Base-by-base conservation (phyloP, 441 rosid genomes). In the Erodium trifolium region DNA sequence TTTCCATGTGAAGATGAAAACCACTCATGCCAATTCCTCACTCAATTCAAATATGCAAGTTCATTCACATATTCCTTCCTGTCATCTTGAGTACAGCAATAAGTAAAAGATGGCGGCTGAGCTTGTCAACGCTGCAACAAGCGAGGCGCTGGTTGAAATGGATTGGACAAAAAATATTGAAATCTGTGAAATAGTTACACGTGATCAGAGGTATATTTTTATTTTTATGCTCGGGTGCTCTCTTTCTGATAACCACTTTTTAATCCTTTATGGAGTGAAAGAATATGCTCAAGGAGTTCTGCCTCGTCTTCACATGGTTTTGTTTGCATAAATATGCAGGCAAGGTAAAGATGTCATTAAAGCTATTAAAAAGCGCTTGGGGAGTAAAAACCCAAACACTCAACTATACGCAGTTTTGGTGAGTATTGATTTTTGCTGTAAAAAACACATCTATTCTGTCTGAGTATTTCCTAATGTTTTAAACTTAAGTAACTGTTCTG, bases 161-260 rank as follows among this genome's bases (percentile, higher is more conserved):
- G 91, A 94, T 73, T 94, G 99, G 99, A 74, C 84, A 39, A 94
- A 87, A 77, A 90, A 86, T 78, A 90, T 92, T 67, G 89, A 90
- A 84, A 89, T 92, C 68, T 94, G 98, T 73, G 98, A 92, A 84
- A 74, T 87, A 74, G 94, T 86, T 43, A 88, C 97, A 60, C 83
- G 69, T 63, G 94, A 90, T 78, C 88, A 83, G 68, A 87, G 93
- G 97, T 91, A 83, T 43, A 47, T 7, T 49, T 49, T 57, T 3
- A 27, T 37, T 9, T 3, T 16, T 60, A 45, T 3, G 60, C 65
- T 69, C n/a, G 13, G 0, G 2, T n/a, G 39, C 67, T 5, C 27
- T n/a, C 23, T 17, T 53, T 53, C 5, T 62, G 31, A 29, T 63
- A 31, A 16, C 12, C 31, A 2, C 41, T 34, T 34, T 13, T n/a